phyloP scores from a whole-genome alignment of 169 alveolate genomes.

The Cyclospora cayetanensis region DNA sequence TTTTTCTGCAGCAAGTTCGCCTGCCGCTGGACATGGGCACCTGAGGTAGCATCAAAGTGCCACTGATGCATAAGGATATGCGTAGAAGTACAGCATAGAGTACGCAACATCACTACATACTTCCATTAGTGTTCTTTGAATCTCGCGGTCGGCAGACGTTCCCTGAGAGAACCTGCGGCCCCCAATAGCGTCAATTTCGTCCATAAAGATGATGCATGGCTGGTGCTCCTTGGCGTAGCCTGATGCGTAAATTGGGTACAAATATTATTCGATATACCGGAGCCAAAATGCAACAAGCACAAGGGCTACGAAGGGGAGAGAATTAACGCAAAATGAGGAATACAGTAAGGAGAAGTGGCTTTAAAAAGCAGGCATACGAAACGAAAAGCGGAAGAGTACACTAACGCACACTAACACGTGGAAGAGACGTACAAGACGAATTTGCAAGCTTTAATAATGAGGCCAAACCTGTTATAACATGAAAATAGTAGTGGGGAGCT shows the following conservation, averaged over 20 bases:
- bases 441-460: no score
- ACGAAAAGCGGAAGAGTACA: not conserved
- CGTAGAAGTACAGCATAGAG: no score
- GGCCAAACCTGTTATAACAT: no score
- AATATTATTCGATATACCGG: no score
- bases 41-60: no score
- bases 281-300: no score
- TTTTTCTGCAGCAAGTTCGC: no score
- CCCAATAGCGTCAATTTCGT: constrained; percentile 99
- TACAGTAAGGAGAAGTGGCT: not conserved
- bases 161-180: constrained; percentile 98
- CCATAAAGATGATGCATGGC: constrained; percentile 99
- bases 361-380: not conserved
- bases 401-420: not conserved
- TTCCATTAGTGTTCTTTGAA: constrained; percentile 98
- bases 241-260: no score
- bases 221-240: constrained; percentile 98
- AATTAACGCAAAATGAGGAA: not conserved
- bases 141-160: constrained; percentile 99
- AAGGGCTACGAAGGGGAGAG: not conserved
- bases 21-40: no score
- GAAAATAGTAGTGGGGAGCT: no score
- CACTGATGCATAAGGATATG: not conserved
- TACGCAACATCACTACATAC: not conserved
- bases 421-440: no score